Evolutionary conservation across 495 filamentous ascomycete genomes (phyloP).

Genomic region (Aspergillus nanangensis): DNA sequence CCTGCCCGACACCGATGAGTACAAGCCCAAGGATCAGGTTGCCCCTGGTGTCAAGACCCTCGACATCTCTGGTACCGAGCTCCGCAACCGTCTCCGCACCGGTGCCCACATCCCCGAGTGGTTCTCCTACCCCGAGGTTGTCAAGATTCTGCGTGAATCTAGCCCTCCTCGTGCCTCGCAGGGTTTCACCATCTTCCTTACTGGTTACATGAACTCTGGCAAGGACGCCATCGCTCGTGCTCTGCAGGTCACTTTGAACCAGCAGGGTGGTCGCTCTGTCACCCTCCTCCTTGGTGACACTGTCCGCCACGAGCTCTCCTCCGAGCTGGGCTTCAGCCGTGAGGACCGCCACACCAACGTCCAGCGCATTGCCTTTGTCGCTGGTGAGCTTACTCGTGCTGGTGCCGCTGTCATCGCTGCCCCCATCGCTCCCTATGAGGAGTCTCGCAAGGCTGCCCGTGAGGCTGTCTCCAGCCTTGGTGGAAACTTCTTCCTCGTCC

Average conservation of each 20-base stretch:
- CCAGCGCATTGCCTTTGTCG: constrained; percentile 93
- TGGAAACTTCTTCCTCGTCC: constrained; percentile 89
- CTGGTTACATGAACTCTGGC: constrained; percentile 92
- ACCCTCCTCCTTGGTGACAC: constrained; percentile 93
- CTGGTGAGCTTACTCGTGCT: constrained; percentile 85
- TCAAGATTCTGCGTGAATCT: constrained; percentile 89
- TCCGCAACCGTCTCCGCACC: constrained; percentile 81
- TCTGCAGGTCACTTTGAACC: constrained; percentile 95
- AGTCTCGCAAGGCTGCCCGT: constrained; percentile 66
- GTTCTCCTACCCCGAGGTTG: constrained; percentile 99
- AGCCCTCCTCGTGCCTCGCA: constrained; percentile 84
- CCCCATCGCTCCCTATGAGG: constrained; percentile 93
- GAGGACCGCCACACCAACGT: constrained; percentile 95
- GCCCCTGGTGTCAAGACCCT: constrained; percentile 78
- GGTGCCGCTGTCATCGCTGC: constrained; percentile 95
- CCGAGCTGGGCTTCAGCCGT: constrained; percentile 90
- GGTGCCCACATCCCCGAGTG: constrained; percentile 95
- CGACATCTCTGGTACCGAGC: constrained; percentile 95
- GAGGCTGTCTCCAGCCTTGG: constrained; percentile 75
- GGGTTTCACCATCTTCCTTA: constrained; percentile 97
- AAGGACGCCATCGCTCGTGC: constrained; percentile 96
- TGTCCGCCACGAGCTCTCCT: constrained; percentile 86
- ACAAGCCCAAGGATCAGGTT: constrained; percentile 87
- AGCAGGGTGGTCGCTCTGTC: constrained; percentile 93
- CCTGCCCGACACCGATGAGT: constrained; percentile 94